phyloP scores from a whole-genome alignment of 176 grass and related monocot genomes.

The Themeda triandra region DNA sequence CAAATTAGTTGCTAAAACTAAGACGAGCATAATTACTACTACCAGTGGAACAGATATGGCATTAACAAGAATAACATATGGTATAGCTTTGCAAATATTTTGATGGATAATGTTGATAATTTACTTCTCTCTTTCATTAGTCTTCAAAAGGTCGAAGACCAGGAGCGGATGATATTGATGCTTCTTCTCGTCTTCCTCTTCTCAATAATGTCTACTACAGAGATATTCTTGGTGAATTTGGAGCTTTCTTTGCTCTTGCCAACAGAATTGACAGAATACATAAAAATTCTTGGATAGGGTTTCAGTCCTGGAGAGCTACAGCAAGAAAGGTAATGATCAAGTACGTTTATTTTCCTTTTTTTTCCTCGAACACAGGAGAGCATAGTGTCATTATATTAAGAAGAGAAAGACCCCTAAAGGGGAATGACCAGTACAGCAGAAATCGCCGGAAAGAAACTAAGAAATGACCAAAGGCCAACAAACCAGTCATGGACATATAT shows the following conservation, averaged over 20 bases:
- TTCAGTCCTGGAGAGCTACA: conserved; percentile 92
- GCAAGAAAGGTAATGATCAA: conserved; percentile 64
- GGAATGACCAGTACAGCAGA: background rate
- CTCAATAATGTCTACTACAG: conserved; percentile 78
- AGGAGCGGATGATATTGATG: conserved; percentile 93
- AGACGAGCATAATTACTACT: background rate
- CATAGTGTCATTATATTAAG: background rate
- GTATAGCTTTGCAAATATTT: background rate
- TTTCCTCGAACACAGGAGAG: background rate
- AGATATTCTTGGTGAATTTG: conserved; percentile 92
- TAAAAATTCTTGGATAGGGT: conserved; percentile 97
- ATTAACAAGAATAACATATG: background rate
- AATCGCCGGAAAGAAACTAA: background rate
- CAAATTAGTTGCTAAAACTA: background rate
- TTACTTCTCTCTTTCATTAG: conserved; percentile 34
- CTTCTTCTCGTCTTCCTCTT: conserved; percentile 85
- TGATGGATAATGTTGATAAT: conserved; percentile 22
- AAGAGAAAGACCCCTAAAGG: background rate
- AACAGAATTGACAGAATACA: conserved; percentile 80
- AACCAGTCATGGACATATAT: background rate
- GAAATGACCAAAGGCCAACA: background rate
- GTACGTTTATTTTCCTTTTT: background rate
- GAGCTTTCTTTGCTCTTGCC: conserved; percentile 88
- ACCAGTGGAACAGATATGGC: background rate
- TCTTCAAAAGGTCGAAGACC: conserved; percentile 81